Percentiles rank a stretch among this genome's conserved stretches.
These are phyloP conservation scores for Talaromyces sp. DNA, from an alignment of 2,329 filamentous ascomycete species.

Conservation along the genomic window DNA sequence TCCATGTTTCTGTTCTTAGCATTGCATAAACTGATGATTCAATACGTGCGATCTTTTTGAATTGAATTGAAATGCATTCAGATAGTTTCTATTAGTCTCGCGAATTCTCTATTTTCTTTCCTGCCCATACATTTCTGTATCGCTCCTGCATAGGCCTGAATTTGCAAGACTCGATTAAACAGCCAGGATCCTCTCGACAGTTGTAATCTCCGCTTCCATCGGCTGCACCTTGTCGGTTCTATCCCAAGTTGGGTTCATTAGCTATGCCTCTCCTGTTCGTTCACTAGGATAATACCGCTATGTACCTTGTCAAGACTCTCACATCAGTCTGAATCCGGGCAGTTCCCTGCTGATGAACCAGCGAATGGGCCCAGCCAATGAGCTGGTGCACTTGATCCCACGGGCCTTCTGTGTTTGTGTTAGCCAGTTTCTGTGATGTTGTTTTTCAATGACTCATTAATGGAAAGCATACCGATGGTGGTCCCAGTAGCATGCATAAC, in stretches of 20 bases:
- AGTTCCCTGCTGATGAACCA: slow-evolving; percentile 68
- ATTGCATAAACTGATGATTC: not conserved
- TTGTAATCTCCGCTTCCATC: slow-evolving; percentile 65
- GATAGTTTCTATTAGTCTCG: not conserved
- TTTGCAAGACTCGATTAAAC: not conserved
- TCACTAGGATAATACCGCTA: slow-evolving; percentile 4
- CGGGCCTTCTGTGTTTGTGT: slow-evolving; percentile 59
- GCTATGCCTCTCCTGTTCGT: not conserved
- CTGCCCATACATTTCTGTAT: too few relatives aligned
- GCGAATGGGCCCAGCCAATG: slow-evolving; percentile 70
- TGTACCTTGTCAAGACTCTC: slow-evolving; percentile 67
- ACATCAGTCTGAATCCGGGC: slow-evolving; percentile 79
- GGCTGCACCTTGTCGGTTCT: slow-evolving; percentile 77
- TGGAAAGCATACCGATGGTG: slow-evolving; percentile 63
- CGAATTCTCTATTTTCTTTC: not conserved
- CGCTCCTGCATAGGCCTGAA: not conserved
- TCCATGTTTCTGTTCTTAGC: not conserved
- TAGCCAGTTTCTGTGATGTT: not conserved
- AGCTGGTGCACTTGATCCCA: slow-evolving; percentile 80
- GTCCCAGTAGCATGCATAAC: slow-evolving; percentile 87
- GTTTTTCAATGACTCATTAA: too few relatives aligned
- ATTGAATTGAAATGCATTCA: not conserved
- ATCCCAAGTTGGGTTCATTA: not conserved
- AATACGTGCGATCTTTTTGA: not conserved
- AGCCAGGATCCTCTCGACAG: slow-evolving; percentile 47